Conservation (phyloP, 306 rosid species). For the Dryas drummondii region DNA sequence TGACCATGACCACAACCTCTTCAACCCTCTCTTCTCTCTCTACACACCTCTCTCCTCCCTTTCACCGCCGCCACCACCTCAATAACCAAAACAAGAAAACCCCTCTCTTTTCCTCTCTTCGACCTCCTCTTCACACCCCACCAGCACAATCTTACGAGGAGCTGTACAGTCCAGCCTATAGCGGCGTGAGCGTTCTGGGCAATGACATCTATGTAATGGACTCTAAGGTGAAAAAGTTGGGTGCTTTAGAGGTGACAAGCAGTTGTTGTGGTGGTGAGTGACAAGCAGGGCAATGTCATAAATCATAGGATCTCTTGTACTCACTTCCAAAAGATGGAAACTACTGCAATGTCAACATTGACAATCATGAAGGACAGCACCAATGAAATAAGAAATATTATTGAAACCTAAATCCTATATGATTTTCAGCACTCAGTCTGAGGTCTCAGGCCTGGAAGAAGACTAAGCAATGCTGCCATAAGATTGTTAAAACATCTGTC, state of each 20-base stretch:
- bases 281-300: constrained; percentile 72
- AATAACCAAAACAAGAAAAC: constrained; percentile 27
- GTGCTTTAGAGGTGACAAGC: constrained; percentile 89
- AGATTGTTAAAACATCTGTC: too few relatives aligned
- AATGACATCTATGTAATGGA: constrained; percentile 77
- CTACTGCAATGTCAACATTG: too few relatives aligned
- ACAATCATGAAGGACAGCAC: too few relatives aligned
- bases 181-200: constrained; percentile 64
- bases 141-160: constrained; percentile 45
- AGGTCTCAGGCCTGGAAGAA: neutral
- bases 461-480: too few relatives aligned
- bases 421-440: neutral
- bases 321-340: too few relatives aligned
- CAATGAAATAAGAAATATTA: too few relatives aligned
- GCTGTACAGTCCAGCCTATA: constrained; percentile 76
- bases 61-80: constrained; percentile 31
- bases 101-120: constrained; percentile 22
- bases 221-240: constrained; percentile 44
- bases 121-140: too few relatives aligned
- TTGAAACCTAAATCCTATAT: too few relatives aligned
- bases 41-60: constrained; percentile 36
- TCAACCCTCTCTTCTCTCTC: constrained; percentile 41
- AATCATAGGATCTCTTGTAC: too few relatives aligned
- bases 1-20: constrained; percentile 51
- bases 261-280: constrained; percentile 83